Evolutionary conservation across 2,329 filamentous ascomycete species (phyloP).

Genomic region (Aureobasidium zeae): DNA sequence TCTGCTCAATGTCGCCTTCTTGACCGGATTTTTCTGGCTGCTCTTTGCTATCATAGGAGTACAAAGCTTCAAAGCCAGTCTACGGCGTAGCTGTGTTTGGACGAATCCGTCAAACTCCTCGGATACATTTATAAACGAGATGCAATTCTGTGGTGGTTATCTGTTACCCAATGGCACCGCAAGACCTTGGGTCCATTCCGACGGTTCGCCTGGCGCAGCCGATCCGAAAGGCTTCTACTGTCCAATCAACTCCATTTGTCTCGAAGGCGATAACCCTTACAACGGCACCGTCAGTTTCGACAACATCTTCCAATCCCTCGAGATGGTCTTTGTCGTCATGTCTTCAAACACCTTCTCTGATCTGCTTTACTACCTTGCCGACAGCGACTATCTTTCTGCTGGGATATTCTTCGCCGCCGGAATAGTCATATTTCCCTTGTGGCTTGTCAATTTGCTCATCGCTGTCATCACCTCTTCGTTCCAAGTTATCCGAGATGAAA

Average conservation of each 20-base stretch:
- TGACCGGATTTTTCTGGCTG: conserved; percentile 96
- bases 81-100: conserved; percentile 42
- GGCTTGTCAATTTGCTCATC: conserved; percentile 89
- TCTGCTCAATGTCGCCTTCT: conserved; percentile 83
- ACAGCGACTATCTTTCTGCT: conserved; percentile 81
- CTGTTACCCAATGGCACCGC: conserved; percentile 48
- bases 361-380: conserved; percentile 84
- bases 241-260: conserved; percentile 70
- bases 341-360: conserved; percentile 95
- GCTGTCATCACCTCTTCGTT: conserved; percentile 98
- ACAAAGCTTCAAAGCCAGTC: conserved; percentile 67
- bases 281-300: conserved; percentile 88
- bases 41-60: conserved; percentile 94
- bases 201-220: conserved; percentile 43
- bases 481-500: conserved; percentile 95
- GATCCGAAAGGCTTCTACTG: conserved; percentile 79
- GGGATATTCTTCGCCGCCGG: conserved; percentile 64
- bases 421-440: conserved; percentile 88
- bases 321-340: conserved; percentile 97
- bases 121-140: conserved; percentile 44
- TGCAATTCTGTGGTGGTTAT: conserved; percentile 82
- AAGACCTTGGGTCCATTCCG: conserved; percentile 51
- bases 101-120: conserved; percentile 41
- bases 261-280: conserved; percentile 69
- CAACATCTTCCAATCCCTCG: conserved; percentile 82